Base-by-base conservation (phyloP, 345 rosid species). In the Syzygium oleosum region DNA sequence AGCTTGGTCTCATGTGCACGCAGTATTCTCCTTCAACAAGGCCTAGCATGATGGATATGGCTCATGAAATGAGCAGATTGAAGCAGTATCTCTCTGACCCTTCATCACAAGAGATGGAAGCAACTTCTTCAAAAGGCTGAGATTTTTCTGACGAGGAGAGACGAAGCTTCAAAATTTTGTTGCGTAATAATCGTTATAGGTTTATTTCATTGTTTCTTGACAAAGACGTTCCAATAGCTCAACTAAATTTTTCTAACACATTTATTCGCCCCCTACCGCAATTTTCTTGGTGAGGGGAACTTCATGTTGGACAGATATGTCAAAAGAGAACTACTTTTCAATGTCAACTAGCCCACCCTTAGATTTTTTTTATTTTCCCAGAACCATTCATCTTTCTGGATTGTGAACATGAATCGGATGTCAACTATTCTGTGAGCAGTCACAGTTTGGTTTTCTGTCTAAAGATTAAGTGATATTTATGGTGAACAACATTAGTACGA, bases 1-100 rank as follows among this genome's bases (percentile, higher is more conserved):
- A 98, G 86, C 94, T 98, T 38, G 99, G 99, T 58, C 93, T 96
- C 43, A 85, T 96, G 56, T 98, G 99, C 91, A 94, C 98, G 4
- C 98, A 95, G 51, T 89, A 91, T 84, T 93, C 90, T 87, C 98
- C 99, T 85, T 90, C 95, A 79, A 92, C 93, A 61, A 94, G 99
- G 89, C 99, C 99, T 79, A 93, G 80, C 90, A 98, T 96, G 99
- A 87, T 93, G 12, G 97, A 98, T 88, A 93, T 98, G 3, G 94
- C 98, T 29, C 87, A 88, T 38, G 99, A 96, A 90, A 94, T 98
- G 93, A 96, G 95, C 49, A 88, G 91, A 86, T 92, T 96, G 73
- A 98, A 94, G 93, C 96, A 95, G 22, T 94, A 89, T 89, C 91
- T 98, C 27, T 92, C 94, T 46, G 85, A 84, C 86, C 92, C 92